Conservation (phyloP, 179 eudicot genomes). For the Actinidia chinensis region DNA sequence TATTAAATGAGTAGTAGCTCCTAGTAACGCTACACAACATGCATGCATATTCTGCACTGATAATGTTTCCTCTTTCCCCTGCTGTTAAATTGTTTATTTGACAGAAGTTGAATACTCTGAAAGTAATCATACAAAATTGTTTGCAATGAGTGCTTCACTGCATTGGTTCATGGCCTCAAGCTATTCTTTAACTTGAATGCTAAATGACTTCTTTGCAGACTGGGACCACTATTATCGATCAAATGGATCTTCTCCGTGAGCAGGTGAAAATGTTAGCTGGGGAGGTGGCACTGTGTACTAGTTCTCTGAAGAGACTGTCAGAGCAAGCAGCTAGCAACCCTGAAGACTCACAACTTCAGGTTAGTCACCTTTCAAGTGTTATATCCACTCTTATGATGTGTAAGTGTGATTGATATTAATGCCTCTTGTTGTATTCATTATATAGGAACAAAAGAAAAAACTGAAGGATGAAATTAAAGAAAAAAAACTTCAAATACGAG, state of each 20-base stretch:
- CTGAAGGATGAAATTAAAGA: constrained; percentile 51
- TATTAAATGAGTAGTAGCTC: neutral
- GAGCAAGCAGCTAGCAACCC: constrained; percentile 93
- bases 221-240: constrained; percentile 69
- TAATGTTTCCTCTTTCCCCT: neutral
- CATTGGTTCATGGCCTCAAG: neutral
- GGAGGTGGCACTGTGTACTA: constrained; percentile 93
- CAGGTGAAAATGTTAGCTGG: constrained; percentile 99
- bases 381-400: neutral
- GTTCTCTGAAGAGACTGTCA: constrained; percentile 86
- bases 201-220: constrained; percentile 41
- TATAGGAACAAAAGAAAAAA: constrained; percentile 41
- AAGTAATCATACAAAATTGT: neutral
- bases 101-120: neutral
- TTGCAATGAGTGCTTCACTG: neutral
- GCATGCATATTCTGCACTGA: neutral
- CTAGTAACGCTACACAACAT: neutral
- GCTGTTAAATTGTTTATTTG: neutral
- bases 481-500: constrained; percentile 49
- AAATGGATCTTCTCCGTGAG: constrained; percentile 93
- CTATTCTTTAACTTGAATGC: constrained; percentile 6
- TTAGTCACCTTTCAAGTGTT: constrained; percentile 19
- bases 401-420: neutral
- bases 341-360: constrained; percentile 68
- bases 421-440: constrained; percentile 12